Base-by-base conservation (phyloP, 1,284 basidiomycete genomes). In the Volvariella volvacea region DNA sequence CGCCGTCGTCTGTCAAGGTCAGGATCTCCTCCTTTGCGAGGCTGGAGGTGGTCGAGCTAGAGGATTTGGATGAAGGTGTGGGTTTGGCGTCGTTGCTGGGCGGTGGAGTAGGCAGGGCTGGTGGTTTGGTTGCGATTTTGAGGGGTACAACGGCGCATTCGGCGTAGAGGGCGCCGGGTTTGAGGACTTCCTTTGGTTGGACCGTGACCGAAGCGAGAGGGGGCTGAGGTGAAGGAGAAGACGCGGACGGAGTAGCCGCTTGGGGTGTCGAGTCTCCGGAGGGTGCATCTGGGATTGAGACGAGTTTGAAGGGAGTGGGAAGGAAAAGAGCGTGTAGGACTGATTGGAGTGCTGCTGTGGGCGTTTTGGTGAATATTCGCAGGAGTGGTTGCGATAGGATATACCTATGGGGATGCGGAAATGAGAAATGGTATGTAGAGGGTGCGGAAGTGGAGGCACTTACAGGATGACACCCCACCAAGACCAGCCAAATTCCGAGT, bases 251-350 rank as follows among this genome's bases (percentile, higher is more conserved):
- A 20, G 39, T 20, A 12, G 4, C 10, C 22, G 19, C 25, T 20
- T 12, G 21, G 30, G 25, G 37, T 51, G 16, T 49, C 28, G 22
- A 49, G 43, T 1, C 36, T 22, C 45, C 47, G 20, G 12, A 46
- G 17, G 14, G 63, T 42, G n/a, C 53, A 50, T 1, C 61, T 53
- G n/a, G 57, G 53, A 17, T 66, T 50, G 66, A 49, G 31, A 64
- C 45, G 21, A 67, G 61, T 62, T 85, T 85, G 66, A 83, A 79
- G 1, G 83, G 82, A 3, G 83, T 84, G 0, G 86, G 85, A 9
- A 88, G 71, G 59, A 87, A 89, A 4, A 89, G 70, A 0, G 71
- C 76, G 48, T 89, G 86, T 1, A 88, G 59, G 10, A 87, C 64
- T 2, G 76, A 73, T 58, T 89, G 83, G 9, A 80, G 63, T 0